Evolutionary conservation across 306 rosid species (phyloP), one percentile per base, ranked within the genome.

Genomic region (Corylus americana): DNA sequence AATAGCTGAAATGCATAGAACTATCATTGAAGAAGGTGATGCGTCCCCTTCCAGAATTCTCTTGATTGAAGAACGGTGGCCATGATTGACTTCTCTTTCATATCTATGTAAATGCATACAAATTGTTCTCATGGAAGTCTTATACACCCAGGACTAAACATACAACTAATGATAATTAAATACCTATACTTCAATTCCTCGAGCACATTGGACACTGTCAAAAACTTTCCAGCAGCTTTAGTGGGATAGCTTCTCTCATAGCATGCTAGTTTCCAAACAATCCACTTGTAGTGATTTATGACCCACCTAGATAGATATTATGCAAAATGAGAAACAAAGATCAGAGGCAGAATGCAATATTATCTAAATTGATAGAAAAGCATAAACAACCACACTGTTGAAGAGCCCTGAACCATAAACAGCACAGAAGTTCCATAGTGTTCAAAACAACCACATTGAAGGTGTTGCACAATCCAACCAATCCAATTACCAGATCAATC

Each of bases 161-260:
- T 66, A 79, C 3, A 16, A 66, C 5, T 27, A 58, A 76, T 45
- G 63, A 77, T 66, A 78, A 63, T 75, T 79, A 7, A 4, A 64
- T 84, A 90, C 98, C 98, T 92, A 81, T 94, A 94, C 86, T 92
- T 94, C 87, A 94, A 83, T 85, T 92, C 98, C 89, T 92, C 97
- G 1, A 91, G 89, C 55, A 94, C 97, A 82, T 94, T 94, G 74
- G 88, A 83, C 57, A 83, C 78, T 22, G 91, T 85, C 78, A 94
- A 82, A 81, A 92, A 80, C 0, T 81, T 89, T 83, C 92, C 89
- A 55, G 72, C 86, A 64, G 86, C 81, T 62, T 86, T 82, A 59
- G 88, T 81, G 27, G 93, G 79, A 84, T 82, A 74, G 82, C 81
- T 88, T 85, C 97, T 87, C 81, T 88, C 97, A 53, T 94, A 92